Evolutionary conservation across 495 filamentous ascomycete species (phyloP).

Genomic region (Hypoxylon lienhwacheense): DNA sequence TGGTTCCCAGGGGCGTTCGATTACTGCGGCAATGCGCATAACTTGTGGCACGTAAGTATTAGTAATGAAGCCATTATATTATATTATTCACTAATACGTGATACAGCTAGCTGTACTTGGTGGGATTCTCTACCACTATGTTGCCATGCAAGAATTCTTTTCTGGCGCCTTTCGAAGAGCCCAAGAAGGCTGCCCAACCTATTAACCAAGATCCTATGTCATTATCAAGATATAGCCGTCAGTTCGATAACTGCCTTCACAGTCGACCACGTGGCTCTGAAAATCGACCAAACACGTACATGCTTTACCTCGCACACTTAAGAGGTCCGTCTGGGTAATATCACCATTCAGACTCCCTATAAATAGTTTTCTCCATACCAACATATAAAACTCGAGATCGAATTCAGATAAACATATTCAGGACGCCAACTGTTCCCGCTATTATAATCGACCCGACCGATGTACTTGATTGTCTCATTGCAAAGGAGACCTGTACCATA

Average conservation of each 20-base stretch:
- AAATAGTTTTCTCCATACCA: neutral
- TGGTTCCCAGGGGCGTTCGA: slow-evolving; percentile 93
- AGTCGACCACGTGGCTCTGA: neutral
- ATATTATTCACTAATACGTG: slow-evolving; percentile 13
- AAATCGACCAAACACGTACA: neutral
- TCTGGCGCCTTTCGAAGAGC: slow-evolving; percentile 77
- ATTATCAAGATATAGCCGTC: neutral
- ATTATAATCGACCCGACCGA: slow-evolving; percentile 2
- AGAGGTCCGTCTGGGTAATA: no score
- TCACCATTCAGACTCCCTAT: slow-evolving; percentile 1
- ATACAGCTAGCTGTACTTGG: slow-evolving; percentile 71
- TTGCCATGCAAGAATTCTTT: slow-evolving; percentile 95
- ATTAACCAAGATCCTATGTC: slow-evolving; percentile 32
- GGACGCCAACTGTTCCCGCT: slow-evolving; percentile 7
- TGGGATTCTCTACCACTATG: slow-evolving; percentile 96
- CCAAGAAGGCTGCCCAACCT: slow-evolving; percentile 51
- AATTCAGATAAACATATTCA: slow-evolving; percentile 16
- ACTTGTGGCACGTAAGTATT: slow-evolving; percentile 82
- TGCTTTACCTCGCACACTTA: neutral
- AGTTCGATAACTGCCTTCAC: slow-evolving; percentile 9
- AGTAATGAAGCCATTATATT: neutral
- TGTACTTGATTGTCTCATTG: slow-evolving; percentile 1
- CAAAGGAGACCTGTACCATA: slow-evolving; percentile 26
- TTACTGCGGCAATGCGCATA: slow-evolving; percentile 91
- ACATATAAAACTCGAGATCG: neutral